phyloP scores from a whole-genome alignment of 2,329 filamentous ascomycete species.

The Arthrobotrys sphaeroides region DNA sequence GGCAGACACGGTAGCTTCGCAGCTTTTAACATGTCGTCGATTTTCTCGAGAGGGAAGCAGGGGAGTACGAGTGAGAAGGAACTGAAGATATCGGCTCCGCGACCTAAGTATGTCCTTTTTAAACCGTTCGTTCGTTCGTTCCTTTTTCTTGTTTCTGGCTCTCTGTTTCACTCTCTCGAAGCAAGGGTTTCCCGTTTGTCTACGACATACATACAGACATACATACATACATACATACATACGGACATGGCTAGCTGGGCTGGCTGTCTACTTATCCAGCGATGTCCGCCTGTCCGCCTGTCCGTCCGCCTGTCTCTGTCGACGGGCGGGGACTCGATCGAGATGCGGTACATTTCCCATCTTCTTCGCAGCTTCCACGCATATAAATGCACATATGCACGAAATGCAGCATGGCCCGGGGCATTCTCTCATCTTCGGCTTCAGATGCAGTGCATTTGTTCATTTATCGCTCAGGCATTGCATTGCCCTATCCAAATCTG shows the following conservation, averaged over 20 bases:
- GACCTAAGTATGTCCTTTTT: conserved; percentile 24
- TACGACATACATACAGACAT: conserved; percentile 10
- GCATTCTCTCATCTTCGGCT: too few relatives aligned
- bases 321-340: background rate
- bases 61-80: conserved; percentile 23
- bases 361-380: conserved; percentile 3
- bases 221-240: too few relatives aligned
- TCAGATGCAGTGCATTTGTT: conserved; percentile 13
- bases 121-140: background rate
- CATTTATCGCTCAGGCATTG: conserved; percentile 40
- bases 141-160: background rate
- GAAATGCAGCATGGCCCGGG: conserved; percentile 4
- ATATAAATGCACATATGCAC: conserved; percentile 29
- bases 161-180: too few relatives aligned
- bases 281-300: background rate
- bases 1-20: conserved; percentile 25
- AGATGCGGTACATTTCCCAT: background rate
- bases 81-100: conserved; percentile 22
- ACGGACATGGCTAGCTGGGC: too few relatives aligned
- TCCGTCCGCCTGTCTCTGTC: background rate
- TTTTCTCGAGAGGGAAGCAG: conserved; percentile 33
- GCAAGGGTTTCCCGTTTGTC: background rate
- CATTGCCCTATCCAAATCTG: too few relatives aligned
- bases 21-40: conserved; percentile 43
- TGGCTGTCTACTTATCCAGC: background rate